Base-by-base conservation (phyloP, 176 grass and related monocot genomes). In the Rhynchospora breviuscula region DNA sequence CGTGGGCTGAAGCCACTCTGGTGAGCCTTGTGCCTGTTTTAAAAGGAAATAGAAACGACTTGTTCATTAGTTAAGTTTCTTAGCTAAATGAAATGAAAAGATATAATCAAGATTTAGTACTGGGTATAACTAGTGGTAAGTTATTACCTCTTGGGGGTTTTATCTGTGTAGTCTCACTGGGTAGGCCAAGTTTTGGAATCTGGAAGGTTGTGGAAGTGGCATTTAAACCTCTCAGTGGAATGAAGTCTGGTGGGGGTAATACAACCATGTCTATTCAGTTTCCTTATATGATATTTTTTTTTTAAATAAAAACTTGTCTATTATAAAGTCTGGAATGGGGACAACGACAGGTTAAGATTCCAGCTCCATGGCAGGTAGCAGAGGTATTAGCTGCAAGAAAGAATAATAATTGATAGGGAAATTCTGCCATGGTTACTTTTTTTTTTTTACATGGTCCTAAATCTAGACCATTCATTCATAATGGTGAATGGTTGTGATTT, bases 1-100 rank as follows among this genome's bases (percentile, higher is more conserved):
- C 52, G 95, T 98, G 51, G 95, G 89, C 81, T 98, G 95, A 79
- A 98, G 87, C 95, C 95, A 98, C 88, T 93, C 92, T 54, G 90
- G 95, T 81, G 84, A 94, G 13, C 95, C 95, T 87, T 91, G 90
- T 81, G 92, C 92, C 95, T 98, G 87, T 82, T 29, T 29, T 29
- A 93, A 53, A 88, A 86, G 26, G 11, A 74, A 72, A 71, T 7
- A 43, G 35, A 17, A 19, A 44, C 29, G 40, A 62, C 48, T 58
- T 77, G 31, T 49, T 83, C 8, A 60, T 40, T 40, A 40, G 1
- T 52, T 21, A 75, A 7, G 46, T 70, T 70, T 46, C 6, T 67
- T 67, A 1, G 23, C 62, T 26, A 59, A 59, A 59, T 40, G 35
- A 40, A 40, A 40, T 40, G 35, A 40, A 40, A 40, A 59, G 17